Conservation (phyloP, 2,329 filamentous ascomycete genomes). For the Talaromyces verruculosus region DNA sequence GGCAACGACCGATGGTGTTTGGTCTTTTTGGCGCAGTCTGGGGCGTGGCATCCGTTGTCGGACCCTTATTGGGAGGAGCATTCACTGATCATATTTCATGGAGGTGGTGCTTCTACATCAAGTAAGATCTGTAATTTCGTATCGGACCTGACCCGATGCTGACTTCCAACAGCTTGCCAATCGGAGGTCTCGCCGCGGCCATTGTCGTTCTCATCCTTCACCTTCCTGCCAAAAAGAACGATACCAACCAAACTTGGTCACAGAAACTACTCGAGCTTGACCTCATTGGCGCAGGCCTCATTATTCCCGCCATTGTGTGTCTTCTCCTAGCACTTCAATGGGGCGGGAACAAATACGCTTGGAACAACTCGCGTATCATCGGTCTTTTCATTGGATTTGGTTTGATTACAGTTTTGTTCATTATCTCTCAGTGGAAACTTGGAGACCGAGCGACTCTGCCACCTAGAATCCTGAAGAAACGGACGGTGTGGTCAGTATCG, state of each 20-base stretch:
- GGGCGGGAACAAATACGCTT: conserved; percentile 41
- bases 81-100: conserved; percentile 49
- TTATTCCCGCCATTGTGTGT: conserved; percentile 42
- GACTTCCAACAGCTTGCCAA: conserved; percentile 26
- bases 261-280: conserved; percentile 41
- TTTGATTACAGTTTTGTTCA: conserved; percentile 39
- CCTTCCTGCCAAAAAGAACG: background rate
- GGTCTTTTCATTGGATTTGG: conserved; percentile 48
- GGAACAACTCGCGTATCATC: conserved; percentile 45
- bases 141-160: background rate
- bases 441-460: conserved; percentile 45
- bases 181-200: conserved; percentile 29
- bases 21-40: conserved; percentile 53
- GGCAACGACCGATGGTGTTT: conserved; percentile 29
- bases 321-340: conserved; percentile 51
- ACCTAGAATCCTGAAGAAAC: conserved; percentile 39
- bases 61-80: conserved; percentile 49
- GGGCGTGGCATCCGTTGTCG: conserved; percentile 50
- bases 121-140: conserved; percentile 29
- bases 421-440: conserved; percentile 37
- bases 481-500: conserved; percentile 36
- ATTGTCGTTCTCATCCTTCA: conserved; percentile 23
- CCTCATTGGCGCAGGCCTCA: conserved; percentile 41
- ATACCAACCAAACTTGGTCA: background rate
- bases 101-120: conserved; percentile 53